These are phyloP conservation scores for Fusarium equiseti DNA, from an alignment of 2,329 filamentous ascomycete species.

Conservation along the genomic window DNA sequence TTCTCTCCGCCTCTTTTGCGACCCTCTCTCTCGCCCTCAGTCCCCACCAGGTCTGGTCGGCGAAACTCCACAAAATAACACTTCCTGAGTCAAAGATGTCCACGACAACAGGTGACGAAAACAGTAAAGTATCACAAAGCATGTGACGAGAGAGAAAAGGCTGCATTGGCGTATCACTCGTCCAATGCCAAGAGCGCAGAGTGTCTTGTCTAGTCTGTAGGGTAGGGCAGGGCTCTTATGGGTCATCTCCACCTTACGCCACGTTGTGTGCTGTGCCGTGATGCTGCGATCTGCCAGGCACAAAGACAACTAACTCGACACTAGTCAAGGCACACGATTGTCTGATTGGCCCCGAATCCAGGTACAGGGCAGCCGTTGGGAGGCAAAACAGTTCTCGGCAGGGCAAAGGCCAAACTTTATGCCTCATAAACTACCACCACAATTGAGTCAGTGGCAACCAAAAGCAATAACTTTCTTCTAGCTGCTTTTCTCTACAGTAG, in stretches of 20 bases:
- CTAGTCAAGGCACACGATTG: slow-evolving; percentile 29
- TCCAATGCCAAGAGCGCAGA: background rate
- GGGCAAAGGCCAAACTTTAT: slow-evolving; percentile 25
- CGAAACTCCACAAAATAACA: slow-evolving; percentile 12
- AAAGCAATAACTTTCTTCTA: slow-evolving; percentile 17
- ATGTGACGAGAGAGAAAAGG: slow-evolving; percentile 4
- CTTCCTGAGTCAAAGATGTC: background rate
- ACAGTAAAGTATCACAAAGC: background rate
- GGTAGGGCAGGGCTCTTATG: slow-evolving; percentile 23
- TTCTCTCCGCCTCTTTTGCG: slow-evolving; percentile 17
- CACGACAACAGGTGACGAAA: slow-evolving; percentile 14
- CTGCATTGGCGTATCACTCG: slow-evolving; percentile 16
- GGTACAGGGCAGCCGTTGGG: slow-evolving; percentile 28
- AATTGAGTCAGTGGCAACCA: slow-evolving; percentile 1
- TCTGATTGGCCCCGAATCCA: slow-evolving; percentile 28
- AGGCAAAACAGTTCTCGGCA: slow-evolving; percentile 8
- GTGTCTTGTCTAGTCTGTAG: slow-evolving; percentile 11
- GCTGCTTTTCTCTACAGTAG: background rate
- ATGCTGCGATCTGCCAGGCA: slow-evolving; percentile 35
- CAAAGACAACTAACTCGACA: background rate
- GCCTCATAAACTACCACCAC: slow-evolving; percentile 14
- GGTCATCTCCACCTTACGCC: slow-evolving; percentile 27
- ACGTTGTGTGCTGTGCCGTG: slow-evolving; percentile 31
- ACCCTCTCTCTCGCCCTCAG: background rate
- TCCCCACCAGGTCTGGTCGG: background rate